Evolutionary conservation across 345 rosid genomes (phyloP).

Genomic region (Laguncularia racemosa): DNA sequence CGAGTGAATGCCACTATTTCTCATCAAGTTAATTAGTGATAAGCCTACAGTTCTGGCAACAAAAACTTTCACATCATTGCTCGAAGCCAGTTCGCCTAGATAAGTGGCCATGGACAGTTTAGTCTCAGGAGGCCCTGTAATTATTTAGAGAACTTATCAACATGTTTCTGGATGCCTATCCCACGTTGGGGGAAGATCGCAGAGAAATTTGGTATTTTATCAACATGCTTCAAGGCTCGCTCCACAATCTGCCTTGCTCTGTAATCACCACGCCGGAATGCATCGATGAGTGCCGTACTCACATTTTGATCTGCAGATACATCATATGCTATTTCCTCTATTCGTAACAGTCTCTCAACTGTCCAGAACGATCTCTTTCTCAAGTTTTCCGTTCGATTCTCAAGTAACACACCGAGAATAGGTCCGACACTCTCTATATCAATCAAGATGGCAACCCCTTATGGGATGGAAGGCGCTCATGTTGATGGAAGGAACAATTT

Average conservation of each 20-base stretch:
- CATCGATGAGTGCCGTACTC: slow-evolving; percentile 81
- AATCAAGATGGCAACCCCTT: slow-evolving; percentile 50
- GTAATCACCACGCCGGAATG: slow-evolving; percentile 86
- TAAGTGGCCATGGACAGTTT: slow-evolving; percentile 81
- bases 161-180: slow-evolving; percentile 19
- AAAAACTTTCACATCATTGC: slow-evolving; percentile 63
- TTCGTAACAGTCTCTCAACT: slow-evolving; percentile 78
- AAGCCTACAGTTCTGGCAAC: slow-evolving; percentile 78
- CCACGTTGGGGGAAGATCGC: slow-evolving; percentile 69
- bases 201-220: slow-evolving; percentile 89
- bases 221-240: slow-evolving; percentile 76
- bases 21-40: too few relatives aligned
- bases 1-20: too few relatives aligned
- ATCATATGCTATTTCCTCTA: slow-evolving; percentile 63
- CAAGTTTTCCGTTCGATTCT: slow-evolving; percentile 65
- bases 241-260: slow-evolving; percentile 82
- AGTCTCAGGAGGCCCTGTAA: slow-evolving; percentile 70
- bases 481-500: slow-evolving; percentile 68
- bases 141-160: slow-evolving; percentile 38
- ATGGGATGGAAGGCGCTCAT: slow-evolving; percentile 76
- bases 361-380: slow-evolving; percentile 77
- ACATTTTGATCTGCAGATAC: slow-evolving; percentile 72
- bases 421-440: slow-evolving; percentile 69
- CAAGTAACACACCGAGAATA: slow-evolving; percentile 56
- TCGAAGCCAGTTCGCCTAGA: slow-evolving; percentile 78